A percentile compares a stretch with the other conserved stretches of the same genome.
phyloP scores from a whole-genome alignment of 768 basidiomycete species.

The Mycena belliarum region DNA sequence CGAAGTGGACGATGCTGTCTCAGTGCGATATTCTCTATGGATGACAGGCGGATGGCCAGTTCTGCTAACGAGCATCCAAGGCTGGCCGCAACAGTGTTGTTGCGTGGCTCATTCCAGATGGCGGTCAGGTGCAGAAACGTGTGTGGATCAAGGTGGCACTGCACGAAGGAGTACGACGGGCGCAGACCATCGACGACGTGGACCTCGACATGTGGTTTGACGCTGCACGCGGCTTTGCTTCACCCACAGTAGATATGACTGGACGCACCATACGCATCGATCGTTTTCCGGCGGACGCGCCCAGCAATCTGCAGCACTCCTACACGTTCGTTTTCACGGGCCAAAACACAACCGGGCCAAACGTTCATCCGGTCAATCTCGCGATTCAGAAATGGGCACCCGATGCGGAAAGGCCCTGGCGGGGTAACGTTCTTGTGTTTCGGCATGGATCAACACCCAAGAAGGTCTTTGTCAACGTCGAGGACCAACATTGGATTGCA shows the following conservation, averaged over 20 bases:
- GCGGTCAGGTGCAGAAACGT: background rate
- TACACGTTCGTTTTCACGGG: background rate
- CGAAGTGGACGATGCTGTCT: too few species aligned
- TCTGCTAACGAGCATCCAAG: too few species aligned
- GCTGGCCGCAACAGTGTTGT: too few species aligned
- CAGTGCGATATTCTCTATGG: too few species aligned
- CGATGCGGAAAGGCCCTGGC: background rate
- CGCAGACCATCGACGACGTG: background rate
- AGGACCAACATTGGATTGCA: background rate
- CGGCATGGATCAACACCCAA: background rate
- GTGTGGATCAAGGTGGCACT: background rate
- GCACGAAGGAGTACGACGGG: background rate
- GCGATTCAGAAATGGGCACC: background rate
- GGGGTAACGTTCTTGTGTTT: background rate
- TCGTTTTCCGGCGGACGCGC: background rate
- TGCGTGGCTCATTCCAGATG: background rate
- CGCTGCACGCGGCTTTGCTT: background rate
- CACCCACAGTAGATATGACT: background rate
- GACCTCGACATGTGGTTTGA: background rate
- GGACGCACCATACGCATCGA: background rate
- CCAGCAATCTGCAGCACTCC: background rate
- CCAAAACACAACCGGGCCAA: background rate
- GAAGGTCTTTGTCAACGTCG: background rate
- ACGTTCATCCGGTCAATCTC: background rate
- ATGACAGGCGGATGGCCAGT: too few species aligned